Evolutionary conservation across 1,284 basidiomycete species (phyloP).

Genomic region (Heterobasidion irregulare): DNA sequence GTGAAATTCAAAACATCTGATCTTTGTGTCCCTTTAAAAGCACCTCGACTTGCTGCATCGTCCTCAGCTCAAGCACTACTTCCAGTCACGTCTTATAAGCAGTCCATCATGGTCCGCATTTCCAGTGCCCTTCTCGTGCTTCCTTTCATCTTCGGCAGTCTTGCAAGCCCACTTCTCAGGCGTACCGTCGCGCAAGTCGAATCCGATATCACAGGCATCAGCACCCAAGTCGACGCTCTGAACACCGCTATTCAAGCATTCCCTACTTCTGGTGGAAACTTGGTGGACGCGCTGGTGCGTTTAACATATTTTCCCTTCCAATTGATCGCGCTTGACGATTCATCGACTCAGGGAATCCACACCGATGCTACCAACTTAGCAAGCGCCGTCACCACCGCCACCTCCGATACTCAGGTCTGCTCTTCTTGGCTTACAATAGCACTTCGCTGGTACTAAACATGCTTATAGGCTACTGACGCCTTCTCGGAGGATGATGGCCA

Average conservation of each 20-base stretch:
- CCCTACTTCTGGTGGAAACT: background rate
- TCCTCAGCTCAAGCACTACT: no score
- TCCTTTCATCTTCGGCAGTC: background rate
- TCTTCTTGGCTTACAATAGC: background rate
- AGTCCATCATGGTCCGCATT: background rate
- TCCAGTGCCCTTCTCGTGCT: background rate
- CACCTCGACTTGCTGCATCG: no score
- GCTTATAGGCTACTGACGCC: background rate
- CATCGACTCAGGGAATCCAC: background rate
- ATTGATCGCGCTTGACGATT: background rate
- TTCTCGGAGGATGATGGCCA: background rate
- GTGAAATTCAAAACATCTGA: no score
- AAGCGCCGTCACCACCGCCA: background rate
- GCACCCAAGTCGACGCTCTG: background rate
- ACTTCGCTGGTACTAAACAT: background rate
- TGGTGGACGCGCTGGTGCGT: background rate
- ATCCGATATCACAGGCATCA: background rate
- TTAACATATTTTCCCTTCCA: background rate
- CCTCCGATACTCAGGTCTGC: background rate
- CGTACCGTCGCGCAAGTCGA: background rate
- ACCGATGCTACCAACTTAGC: background rate
- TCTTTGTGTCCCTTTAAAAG: no score
- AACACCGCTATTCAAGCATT: background rate
- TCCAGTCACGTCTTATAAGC: background rate
- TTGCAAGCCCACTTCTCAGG: background rate